A percentile compares a stretch with the other conserved stretches of the same genome.
phyloP scores from a whole-genome alignment of 1,284 basidiomycete species.

The Microbotryum violaceum region DNA sequence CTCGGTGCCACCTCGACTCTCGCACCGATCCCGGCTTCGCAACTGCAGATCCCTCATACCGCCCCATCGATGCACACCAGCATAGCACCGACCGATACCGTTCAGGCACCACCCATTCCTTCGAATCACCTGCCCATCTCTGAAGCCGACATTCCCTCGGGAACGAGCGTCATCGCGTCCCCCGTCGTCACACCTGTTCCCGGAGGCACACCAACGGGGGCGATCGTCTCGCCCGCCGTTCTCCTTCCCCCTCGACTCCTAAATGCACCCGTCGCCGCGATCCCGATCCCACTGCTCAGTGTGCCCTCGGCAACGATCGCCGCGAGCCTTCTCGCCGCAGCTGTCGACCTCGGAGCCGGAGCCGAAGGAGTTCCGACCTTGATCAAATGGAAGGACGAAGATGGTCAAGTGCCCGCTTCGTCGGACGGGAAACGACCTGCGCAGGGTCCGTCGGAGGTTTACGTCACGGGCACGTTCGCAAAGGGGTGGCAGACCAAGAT shows the following conservation, averaged over 20 bases:
- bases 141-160: slow-evolving; percentile 24
- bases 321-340: slow-evolving; percentile 34
- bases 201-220: slow-evolving; percentile 4
- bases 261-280: slow-evolving; percentile 33
- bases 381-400: slow-evolving; percentile 38
- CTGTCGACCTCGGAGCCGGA: slow-evolving; percentile 38
- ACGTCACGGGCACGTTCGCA: slow-evolving; percentile 53
- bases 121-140: slow-evolving; percentile 16
- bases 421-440: slow-evolving; percentile 45
- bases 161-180: slow-evolving; percentile 25
- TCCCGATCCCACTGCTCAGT: slow-evolving; percentile 30
- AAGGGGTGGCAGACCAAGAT: slow-evolving; percentile 52
- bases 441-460: slow-evolving; percentile 43
- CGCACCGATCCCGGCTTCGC: slow-evolving; percentile 3
- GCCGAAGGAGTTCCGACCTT: slow-evolving; percentile 36
- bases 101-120: slow-evolving; percentile 24
- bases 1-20: not conserved
- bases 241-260: slow-evolving; percentile 30
- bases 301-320: slow-evolving; percentile 32
- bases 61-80: slow-evolving; percentile 20
- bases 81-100: slow-evolving; percentile 17
- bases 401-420: slow-evolving; percentile 42
- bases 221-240: slow-evolving; percentile 22
- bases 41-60: slow-evolving; percentile 23
- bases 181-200: slow-evolving; percentile 7